Percentiles rank a stretch among this genome's conserved stretches.
Evolutionary conservation across 306 rosid species (phyloP).

Genomic region (Prunus mongolica): DNA sequence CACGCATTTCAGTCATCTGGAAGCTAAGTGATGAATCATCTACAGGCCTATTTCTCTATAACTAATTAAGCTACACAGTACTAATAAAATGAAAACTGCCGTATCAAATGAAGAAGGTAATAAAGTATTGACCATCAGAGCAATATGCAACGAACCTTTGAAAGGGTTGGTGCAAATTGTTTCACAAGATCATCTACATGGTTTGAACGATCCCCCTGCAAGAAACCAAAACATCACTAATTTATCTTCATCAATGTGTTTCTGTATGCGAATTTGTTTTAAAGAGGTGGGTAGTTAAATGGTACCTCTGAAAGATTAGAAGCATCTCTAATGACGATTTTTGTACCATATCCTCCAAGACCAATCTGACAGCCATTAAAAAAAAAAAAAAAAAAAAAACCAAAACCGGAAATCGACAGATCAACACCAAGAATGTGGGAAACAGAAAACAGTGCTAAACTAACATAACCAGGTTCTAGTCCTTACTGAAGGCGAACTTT

Average conservation of each 20-base stretch:
- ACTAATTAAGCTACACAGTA: neutral
- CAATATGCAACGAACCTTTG: constrained; percentile 63
- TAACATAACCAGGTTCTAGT: constrained; percentile 18
- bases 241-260: constrained; percentile 11
- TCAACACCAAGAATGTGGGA: constrained; percentile 17
- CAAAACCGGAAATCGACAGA: neutral
- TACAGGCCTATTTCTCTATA: neutral
- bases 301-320: constrained; percentile 43
- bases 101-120: neutral
- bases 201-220: constrained; percentile 53
- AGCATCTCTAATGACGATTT: constrained; percentile 6
- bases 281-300: constrained; percentile 1
- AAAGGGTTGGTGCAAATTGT: constrained; percentile 65
- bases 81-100: neutral
- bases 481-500: constrained; percentile 62
- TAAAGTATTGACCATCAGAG: constrained; percentile 33
- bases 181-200: constrained; percentile 64
- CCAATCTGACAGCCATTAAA: constrained; percentile 32
- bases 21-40: neutral
- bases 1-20: neutral
- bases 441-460: constrained; percentile 3
- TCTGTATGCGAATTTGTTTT: constrained; percentile 2
- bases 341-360: constrained; percentile 31
- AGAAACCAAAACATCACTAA: constrained; percentile 17
- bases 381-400: neutral